These are phyloP conservation scores for Amanita pallidorosea DNA, from an alignment of 768 basidiomycete genomes.

Conservation along the genomic window DNA sequence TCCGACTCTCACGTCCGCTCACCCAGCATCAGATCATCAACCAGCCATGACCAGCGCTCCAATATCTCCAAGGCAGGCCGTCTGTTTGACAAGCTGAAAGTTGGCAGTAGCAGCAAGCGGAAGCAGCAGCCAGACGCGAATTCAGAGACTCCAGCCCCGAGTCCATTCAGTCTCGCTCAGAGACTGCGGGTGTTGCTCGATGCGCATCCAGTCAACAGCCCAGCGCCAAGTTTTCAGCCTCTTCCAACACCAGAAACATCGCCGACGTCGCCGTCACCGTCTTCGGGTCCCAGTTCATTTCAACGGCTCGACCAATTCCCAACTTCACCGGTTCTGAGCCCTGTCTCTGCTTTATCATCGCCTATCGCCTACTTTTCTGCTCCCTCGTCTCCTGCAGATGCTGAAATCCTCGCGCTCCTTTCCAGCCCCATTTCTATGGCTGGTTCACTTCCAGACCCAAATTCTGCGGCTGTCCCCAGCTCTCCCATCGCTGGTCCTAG, in stretches of 20 bases:
- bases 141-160: neutral
- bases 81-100: neutral
- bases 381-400: slow-evolving; percentile 28
- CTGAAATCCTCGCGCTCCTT: slow-evolving; percentile 33
- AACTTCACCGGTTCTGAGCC: neutral
- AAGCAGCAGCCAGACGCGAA: neutral
- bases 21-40: neutral
- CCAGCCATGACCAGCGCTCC: neutral
- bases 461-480: slow-evolving; percentile 7
- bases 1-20: neutral
- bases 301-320: neutral
- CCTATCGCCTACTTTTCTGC: slow-evolving; percentile 11
- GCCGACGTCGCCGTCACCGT: neutral
- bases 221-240: slow-evolving; percentile 2
- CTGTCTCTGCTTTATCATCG: neutral
- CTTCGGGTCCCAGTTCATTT: neutral
- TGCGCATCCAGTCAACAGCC: slow-evolving; percentile 2
- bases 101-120: neutral
- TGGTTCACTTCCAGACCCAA: slow-evolving; percentile 25
- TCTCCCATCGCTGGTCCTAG: neutral
- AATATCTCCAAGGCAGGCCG: neutral
- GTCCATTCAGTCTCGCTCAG: slow-evolving; percentile 1
- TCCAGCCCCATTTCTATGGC: slow-evolving; percentile 46
- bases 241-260: slow-evolving; percentile 1
- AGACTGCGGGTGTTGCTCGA: slow-evolving; percentile 3